These are phyloP conservation scores for Kodamaea restingae DNA, from an alignment of 805 yeast genomes.

Conservation along the genomic window DNA sequence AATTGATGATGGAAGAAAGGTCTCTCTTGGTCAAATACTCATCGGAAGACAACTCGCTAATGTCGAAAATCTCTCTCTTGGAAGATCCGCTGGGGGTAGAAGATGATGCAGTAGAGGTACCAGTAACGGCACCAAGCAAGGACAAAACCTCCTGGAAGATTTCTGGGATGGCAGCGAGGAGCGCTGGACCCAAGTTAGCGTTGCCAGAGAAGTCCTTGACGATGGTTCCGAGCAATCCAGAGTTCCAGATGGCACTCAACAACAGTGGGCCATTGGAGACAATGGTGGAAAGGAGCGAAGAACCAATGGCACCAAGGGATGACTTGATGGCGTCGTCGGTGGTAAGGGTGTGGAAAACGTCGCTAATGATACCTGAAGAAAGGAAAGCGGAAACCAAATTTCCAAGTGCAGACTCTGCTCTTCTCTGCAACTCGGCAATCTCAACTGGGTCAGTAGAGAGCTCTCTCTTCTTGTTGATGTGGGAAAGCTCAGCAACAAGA, in stretches of 20 bases:
- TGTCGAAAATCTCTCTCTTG: constrained; percentile 9
- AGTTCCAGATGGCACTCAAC: constrained; percentile 37
- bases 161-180: constrained; percentile 31
- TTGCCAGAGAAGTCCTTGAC: constrained; percentile 31
- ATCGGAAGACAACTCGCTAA: constrained; percentile 11
- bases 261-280: constrained; percentile 39
- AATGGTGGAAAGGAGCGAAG: constrained; percentile 31
- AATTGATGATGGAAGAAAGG: constrained; percentile 22
- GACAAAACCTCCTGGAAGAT: constrained; percentile 30
- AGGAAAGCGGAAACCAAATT: constrained; percentile 35
- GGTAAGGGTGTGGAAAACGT: constrained; percentile 34
- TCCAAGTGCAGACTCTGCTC: constrained; percentile 34
- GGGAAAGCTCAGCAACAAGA: constrained; percentile 30
- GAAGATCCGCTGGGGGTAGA: constrained; percentile 13
- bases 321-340: constrained; percentile 26
- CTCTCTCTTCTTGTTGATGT: constrained; percentile 36
- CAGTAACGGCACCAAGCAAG: constrained; percentile 17
- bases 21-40: constrained; percentile 38
- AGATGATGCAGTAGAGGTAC: constrained; percentile 11
- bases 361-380: constrained; percentile 36
- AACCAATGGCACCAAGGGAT: constrained; percentile 24
- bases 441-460: constrained; percentile 25
- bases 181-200: constrained; percentile 29
- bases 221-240: constrained; percentile 35
- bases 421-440: constrained; percentile 24